Base-by-base conservation (phyloP, 2,329 filamentous ascomycete genomes). In the Podosphaera aphanis region DNA sequence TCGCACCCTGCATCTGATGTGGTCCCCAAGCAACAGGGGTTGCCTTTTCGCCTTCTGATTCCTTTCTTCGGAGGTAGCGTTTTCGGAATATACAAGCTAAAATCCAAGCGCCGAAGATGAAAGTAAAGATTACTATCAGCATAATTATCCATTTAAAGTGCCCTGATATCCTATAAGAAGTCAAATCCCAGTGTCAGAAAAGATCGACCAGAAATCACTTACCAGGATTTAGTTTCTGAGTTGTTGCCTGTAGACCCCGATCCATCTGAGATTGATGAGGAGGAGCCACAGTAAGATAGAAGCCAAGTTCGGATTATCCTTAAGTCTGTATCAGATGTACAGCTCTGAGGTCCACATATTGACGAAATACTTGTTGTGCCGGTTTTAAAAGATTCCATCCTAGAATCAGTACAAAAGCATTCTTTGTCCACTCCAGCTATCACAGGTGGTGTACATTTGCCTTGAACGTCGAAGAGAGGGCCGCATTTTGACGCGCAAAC, bases 101-200 rank as follows among this genome's bases (percentile, higher is more conserved):
- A 35, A 79, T 62, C 67, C 78, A 80, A 55, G 83, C 71, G 47
- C 67, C 66, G 13, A 69, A 63, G 49, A 92, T 80, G 45, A 67
- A 77, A 49, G 88, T 65, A 38, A 78, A 69, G 23, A 92, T 68
- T 50, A 88, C 65, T 51, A 84, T 76, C 45, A 90, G 67, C 69
- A 90, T 83, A 50, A 88, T 68, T 40, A 92, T 73, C 83, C 83
- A 93, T 64, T 76, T 70, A 66, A 73, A 83, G 60, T 88, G 82
- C 23, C 65, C 68, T 6, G 70, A 67, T 43, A 82, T 63, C 79
- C 80, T 83, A 33, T 29, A 11, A 46, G 6, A 19, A 7, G 25
- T 29, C 25, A 29, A 29, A 5, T 29, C 11, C 11, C 11, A n/a
- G 25, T 11, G 11, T 29, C 11, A 6, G 6, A 29, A 11, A 29